Conservation (phyloP, 2,329 filamentous ascomycete species). For the Diaporthe ilicicola region DNA sequence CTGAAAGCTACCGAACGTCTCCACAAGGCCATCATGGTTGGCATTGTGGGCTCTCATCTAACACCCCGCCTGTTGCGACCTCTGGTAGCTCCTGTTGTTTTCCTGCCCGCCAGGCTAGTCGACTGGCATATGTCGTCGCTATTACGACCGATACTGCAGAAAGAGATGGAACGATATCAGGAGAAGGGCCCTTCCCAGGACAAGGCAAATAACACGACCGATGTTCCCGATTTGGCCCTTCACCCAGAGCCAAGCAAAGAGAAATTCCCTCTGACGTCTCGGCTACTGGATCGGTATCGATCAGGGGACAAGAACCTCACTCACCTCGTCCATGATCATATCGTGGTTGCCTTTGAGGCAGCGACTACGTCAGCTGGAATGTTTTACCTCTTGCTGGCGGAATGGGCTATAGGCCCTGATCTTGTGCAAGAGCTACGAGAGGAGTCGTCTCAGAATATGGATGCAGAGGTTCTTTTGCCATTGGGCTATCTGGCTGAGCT, state of each 20-base stretch:
- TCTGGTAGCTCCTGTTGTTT: slow-evolving; percentile 19
- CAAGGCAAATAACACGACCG: not conserved
- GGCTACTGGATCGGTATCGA: slow-evolving; percentile 20
- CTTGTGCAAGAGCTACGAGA: slow-evolving; percentile 29
- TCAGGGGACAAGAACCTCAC: slow-evolving; percentile 15
- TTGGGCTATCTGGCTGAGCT: not conserved
- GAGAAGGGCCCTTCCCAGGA: not conserved
- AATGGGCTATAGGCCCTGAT: slow-evolving; percentile 27
- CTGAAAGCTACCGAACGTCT: slow-evolving; percentile 17
- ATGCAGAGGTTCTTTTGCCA: not conserved
- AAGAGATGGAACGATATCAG: slow-evolving; percentile 25
- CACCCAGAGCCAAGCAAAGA: slow-evolving; percentile 15
- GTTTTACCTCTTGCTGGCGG: slow-evolving; percentile 31
- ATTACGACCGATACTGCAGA: slow-evolving; percentile 24
- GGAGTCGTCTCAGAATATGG: slow-evolving; percentile 12
- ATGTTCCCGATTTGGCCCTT: not conserved
- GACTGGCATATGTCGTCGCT: slow-evolving; percentile 32
- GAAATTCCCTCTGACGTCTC: slow-evolving; percentile 26
- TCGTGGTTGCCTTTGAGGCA: slow-evolving; percentile 34
- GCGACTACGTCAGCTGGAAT: slow-evolving; percentile 22
- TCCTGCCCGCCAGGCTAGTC: slow-evolving; percentile 23
- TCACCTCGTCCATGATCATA: slow-evolving; percentile 29
- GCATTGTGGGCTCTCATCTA: slow-evolving; percentile 17
- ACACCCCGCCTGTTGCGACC: slow-evolving; percentile 26
- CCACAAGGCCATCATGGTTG: slow-evolving; percentile 23